Evolutionary conservation across 306 rosid species (phyloP).

Genomic region (Vigna unguiculata): DNA sequence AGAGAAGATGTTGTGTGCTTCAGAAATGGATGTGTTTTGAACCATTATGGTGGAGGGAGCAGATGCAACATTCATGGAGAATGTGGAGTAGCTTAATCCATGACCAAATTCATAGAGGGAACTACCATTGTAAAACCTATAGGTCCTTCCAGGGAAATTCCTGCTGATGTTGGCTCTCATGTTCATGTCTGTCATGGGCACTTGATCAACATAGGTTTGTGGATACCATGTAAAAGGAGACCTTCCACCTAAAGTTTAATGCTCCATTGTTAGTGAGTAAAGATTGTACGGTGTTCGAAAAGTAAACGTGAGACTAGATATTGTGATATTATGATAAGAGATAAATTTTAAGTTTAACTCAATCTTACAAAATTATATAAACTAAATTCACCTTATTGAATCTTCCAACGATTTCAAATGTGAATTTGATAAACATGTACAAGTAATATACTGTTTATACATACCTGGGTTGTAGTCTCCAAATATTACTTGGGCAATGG

Average conservation of each 20-base stretch:
- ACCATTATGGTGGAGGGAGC: slow-evolving; percentile 61
- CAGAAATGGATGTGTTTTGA: slow-evolving; percentile 34
- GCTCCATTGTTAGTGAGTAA: neutral
- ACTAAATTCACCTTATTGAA: no score
- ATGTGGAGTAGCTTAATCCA: slow-evolving; percentile 71
- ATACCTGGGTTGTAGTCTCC: slow-evolving; percentile 80
- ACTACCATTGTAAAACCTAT: slow-evolving; percentile 66
- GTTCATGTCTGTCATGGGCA: slow-evolving; percentile 84
- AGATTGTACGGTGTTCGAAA: no score
- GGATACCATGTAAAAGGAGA: slow-evolving; percentile 86
- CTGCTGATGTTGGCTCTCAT: slow-evolving; percentile 67
- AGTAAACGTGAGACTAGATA: no score
- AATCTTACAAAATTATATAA: no score
- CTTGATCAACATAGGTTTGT: slow-evolving; percentile 64
- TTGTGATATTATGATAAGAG: no score
- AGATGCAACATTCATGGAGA: slow-evolving; percentile 52
- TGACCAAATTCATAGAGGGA: slow-evolving; percentile 70
- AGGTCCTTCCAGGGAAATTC: slow-evolving; percentile 78
- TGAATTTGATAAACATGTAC: neutral
- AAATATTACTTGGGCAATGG: slow-evolving; percentile 71
- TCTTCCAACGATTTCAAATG: no score
- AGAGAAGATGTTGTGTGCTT: slow-evolving; percentile 18
- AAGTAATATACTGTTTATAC: no score
- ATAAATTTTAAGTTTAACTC: no score
- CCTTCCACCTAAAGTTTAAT: slow-evolving; percentile 60